Percentiles rank a stretch among this genome's conserved stretches.
phyloP scores from a whole-genome alignment of 2,329 filamentous ascomycete genomes.

The Colletotrichum theobromicola region DNA sequence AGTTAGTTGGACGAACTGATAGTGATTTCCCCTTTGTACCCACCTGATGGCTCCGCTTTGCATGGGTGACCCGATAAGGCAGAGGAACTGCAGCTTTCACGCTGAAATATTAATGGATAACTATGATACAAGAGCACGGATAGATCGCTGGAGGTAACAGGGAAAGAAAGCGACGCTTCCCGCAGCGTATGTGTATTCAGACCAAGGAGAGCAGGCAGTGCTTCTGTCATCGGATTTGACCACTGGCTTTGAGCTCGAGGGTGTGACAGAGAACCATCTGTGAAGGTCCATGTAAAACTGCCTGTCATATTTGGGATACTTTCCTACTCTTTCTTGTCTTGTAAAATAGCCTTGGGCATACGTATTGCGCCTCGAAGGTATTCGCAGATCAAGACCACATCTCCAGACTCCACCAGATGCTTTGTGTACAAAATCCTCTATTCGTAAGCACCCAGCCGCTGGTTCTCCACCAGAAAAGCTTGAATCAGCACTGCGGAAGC shows the following conservation, averaged over 20 bases:
- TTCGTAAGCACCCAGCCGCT: not conserved
- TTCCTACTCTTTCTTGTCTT: not conserved
- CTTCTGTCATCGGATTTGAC: not conserved
- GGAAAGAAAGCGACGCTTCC: no score
- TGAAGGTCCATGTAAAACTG: not conserved
- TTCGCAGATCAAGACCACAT: not conserved
- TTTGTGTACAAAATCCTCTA: not conserved
- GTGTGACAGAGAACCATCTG: not conserved
- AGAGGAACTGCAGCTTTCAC: not conserved
- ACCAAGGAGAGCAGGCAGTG: not conserved
- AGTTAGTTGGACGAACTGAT: not conserved
- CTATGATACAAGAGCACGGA: not conserved
- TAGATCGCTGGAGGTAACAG: not conserved
- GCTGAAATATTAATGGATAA: not conserved
- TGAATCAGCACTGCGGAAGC: not conserved
- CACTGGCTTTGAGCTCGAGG: not conserved
- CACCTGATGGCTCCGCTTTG: not conserved
- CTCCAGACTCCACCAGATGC: not conserved
- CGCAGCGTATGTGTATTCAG: rapidly evolving
- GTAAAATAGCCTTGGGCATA: not conserved
- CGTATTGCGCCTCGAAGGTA: not conserved
- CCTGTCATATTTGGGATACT: not conserved
- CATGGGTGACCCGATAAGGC: not conserved
- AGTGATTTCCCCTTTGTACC: not conserved
- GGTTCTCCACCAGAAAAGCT: not conserved